Conservation (phyloP, 345 rosid species). For the Toxicodendron radicans region DNA sequence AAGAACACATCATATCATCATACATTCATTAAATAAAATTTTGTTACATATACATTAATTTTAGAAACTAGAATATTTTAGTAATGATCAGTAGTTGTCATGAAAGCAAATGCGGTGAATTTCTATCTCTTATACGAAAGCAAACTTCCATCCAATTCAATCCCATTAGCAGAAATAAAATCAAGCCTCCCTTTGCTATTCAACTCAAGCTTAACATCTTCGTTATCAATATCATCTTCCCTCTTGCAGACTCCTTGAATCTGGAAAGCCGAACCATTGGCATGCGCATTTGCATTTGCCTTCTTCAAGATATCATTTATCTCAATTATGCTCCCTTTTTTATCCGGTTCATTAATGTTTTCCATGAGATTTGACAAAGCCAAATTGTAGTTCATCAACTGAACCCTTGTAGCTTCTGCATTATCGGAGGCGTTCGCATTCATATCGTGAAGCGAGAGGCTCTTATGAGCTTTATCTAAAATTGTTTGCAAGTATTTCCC, state of each 20-base stretch:
- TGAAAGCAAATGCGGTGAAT: too few species aligned
- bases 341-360: conserved; percentile 29
- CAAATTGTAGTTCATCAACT: conserved; percentile 44
- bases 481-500: conserved; percentile 75
- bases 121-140: conserved; percentile 28
- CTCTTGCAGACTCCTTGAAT: conserved; percentile 24
- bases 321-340: conserved; percentile 22
- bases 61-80: too few species aligned
- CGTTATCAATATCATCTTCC: conserved; percentile 9
- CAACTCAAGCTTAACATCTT: conserved; percentile 43
- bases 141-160: conserved; percentile 39
- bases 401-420: conserved; percentile 31
- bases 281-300: conserved; percentile 3
- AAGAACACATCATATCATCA: too few species aligned
- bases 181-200: conserved; percentile 51
- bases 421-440: conserved; percentile 23
- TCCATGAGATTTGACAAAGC: conserved; percentile 45
- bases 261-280: conserved; percentile 21
- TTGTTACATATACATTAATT: too few species aligned
- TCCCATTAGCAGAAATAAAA: conserved; percentile 43
- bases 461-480: conserved; percentile 76
- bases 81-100: too few species aligned
- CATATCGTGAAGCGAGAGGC: conserved; percentile 27
- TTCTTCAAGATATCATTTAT: conserved; percentile 14
- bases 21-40: too few species aligned